Evolutionary conservation across 371 early-diverging fungal genomes (phyloP).

Genomic region (Mortierella sp.): DNA sequence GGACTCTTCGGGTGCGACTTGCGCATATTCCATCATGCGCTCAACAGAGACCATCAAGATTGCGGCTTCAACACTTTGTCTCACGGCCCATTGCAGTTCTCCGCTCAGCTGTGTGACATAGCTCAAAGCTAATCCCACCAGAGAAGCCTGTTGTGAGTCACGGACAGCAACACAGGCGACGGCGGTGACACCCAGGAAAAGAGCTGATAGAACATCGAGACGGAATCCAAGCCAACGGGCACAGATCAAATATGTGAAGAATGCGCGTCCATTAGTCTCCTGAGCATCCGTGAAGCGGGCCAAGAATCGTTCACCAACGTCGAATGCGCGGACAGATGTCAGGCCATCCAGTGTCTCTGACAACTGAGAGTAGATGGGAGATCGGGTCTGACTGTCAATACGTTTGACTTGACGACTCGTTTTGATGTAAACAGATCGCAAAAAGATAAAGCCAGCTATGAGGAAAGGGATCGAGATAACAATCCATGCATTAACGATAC

Average conservation of each 20-base stretch:
- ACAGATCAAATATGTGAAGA: slow-evolving; percentile 58
- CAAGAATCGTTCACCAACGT: slow-evolving; percentile 52
- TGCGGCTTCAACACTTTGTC: slow-evolving; percentile 61
- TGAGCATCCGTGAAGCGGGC: slow-evolving; percentile 42
- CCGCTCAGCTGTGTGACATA: slow-evolving; percentile 59
- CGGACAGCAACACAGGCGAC: slow-evolving; percentile 57
- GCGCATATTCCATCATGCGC: slow-evolving; percentile 69
- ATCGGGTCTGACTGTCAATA: slow-evolving; percentile 68
- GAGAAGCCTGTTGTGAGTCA: slow-evolving; percentile 38
- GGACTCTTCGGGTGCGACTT: slow-evolving; percentile 65
- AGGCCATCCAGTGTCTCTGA: slow-evolving; percentile 69
- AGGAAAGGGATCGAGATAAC: slow-evolving; percentile 58
- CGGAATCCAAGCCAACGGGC: slow-evolving; percentile 65
- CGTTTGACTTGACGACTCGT: slow-evolving; percentile 77
- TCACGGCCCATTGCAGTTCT: slow-evolving; percentile 58
- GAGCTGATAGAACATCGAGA: slow-evolving; percentile 60
- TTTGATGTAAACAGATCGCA: slow-evolving; percentile 60
- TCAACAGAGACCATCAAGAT: slow-evolving; percentile 59
- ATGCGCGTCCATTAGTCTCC: slow-evolving; percentile 61
- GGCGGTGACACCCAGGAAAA: slow-evolving; percentile 57
- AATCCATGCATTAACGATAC: slow-evolving; percentile 57
- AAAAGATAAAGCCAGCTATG: slow-evolving; percentile 40
- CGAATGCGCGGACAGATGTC: slow-evolving; percentile 62
- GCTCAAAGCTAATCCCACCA: slow-evolving; percentile 57
- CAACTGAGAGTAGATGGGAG: slow-evolving; percentile 74